phyloP scores from a whole-genome alignment of 2,329 filamentous ascomycete species.

The Epicoccum nigrum region DNA sequence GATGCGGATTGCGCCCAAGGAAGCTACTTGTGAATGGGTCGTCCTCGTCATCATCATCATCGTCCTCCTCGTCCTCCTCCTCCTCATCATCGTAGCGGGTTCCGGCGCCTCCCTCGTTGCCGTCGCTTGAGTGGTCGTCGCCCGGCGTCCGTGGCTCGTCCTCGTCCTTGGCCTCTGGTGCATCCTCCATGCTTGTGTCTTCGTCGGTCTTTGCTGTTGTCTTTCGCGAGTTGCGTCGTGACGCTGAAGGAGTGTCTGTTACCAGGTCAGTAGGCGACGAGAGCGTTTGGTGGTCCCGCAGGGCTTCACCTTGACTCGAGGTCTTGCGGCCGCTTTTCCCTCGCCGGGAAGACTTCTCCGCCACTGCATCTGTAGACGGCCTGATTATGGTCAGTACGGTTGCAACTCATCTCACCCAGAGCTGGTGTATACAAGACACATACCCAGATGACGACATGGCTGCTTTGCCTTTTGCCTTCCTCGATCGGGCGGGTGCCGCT shows the following conservation, averaged over 20 bases:
- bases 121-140: constrained; percentile 55
- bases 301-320: constrained; percentile 57
- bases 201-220: constrained; percentile 57
- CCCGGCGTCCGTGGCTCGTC: constrained; percentile 46
- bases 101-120: constrained; percentile 57
- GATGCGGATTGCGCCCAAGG: constrained; percentile 68
- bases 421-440: too few species aligned
- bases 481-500: constrained; percentile 49
- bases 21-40: constrained; percentile 64
- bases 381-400: constrained; percentile 53
- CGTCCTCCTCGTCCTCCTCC: constrained; percentile 59
- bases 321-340: constrained; percentile 80
- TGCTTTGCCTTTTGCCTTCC: constrained; percentile 65
- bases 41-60: constrained; percentile 60
- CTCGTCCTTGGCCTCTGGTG: constrained; percentile 66
- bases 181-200: constrained; percentile 74
- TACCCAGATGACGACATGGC: constrained; percentile 78
- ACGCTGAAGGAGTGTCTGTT: constrained; percentile 38
- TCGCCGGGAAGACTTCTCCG: constrained; percentile 70
- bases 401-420: too few species aligned
- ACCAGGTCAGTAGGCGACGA: constrained; percentile 34
- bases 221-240: constrained; percentile 41
- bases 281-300: constrained; percentile 20
- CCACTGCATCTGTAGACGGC: constrained; percentile 68
- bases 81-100: constrained; percentile 58